Evolutionary conservation across 129 eudicot species (phyloP).

Genomic region (Calendula officinalis): DNA sequence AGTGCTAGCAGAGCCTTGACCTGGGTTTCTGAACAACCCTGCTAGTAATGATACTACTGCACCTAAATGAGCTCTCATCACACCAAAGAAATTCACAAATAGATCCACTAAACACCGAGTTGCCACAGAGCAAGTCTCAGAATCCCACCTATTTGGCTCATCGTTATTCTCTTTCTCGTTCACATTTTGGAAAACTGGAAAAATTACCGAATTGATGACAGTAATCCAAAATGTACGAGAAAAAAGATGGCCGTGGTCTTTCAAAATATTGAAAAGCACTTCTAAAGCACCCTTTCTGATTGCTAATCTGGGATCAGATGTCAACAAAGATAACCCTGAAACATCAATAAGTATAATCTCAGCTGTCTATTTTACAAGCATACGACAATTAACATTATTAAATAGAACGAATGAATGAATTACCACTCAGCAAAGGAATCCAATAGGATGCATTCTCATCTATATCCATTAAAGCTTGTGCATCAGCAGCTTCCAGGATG

Average conservation of each 20-base stretch:
- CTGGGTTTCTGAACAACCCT: conserved; percentile 57
- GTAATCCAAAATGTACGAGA: conserved; percentile 74
- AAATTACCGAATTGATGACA: conserved; percentile 57
- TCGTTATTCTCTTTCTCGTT: conserved; percentile 40
- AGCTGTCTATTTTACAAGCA: background rate
- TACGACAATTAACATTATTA: background rate
- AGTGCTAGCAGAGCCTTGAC: conserved; percentile 69
- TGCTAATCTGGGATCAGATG: conserved; percentile 92
- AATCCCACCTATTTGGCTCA: conserved; percentile 65
- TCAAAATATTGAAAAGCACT: conserved; percentile 93
- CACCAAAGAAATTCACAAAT: conserved; percentile 56
- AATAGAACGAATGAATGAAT: background rate
- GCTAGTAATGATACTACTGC: conserved; percentile 58
- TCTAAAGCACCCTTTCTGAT: conserved; percentile 85
- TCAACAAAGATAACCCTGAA: conserved; percentile 78
- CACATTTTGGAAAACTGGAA: conserved; percentile 60
- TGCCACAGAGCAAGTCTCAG: conserved; percentile 79
- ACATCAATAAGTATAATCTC: conserved; percentile 4
- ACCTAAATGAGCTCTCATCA: conserved; percentile 60
- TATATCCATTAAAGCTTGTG: conserved; percentile 40
- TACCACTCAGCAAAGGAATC: conserved; percentile 95
- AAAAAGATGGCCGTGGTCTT: conserved; percentile 94
- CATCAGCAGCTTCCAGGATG: conserved; percentile 36
- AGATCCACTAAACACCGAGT: conserved; percentile 77
- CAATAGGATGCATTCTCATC: conserved; percentile 71